These are phyloP conservation scores for Paramarasmius palmivorus DNA, from an alignment of 1,284 basidiomycete genomes.

Conservation along the genomic window DNA sequence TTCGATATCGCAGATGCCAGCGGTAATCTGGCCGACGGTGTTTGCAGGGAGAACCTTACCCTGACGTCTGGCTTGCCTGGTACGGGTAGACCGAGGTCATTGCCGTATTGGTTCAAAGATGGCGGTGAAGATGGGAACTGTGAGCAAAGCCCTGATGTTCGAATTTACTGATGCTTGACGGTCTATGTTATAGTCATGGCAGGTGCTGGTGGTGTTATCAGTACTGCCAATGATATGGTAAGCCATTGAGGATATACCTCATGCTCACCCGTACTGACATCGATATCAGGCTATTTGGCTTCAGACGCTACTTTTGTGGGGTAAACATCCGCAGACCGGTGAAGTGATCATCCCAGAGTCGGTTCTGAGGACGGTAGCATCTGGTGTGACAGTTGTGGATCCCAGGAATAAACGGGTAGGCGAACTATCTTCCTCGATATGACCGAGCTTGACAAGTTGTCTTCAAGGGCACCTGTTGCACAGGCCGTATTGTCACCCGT, in stretches of 20 bases:
- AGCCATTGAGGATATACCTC: neutral
- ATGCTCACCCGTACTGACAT: neutral
- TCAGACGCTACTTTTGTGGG: constrained; percentile 23
- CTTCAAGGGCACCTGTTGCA: constrained; percentile 1
- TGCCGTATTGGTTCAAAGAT: constrained; percentile 19
- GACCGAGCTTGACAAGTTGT: constrained; percentile 5
- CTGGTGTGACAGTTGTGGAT: constrained; percentile 18
- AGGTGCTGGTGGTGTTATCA: constrained; percentile 28
- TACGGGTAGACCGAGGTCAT: constrained; percentile 18
- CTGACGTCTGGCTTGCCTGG: constrained; percentile 18
- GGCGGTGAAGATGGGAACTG: constrained; percentile 26
- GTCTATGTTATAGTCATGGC: constrained; percentile 12
- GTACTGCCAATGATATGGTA: constrained; percentile 25
- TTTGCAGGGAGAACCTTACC: constrained; percentile 16
- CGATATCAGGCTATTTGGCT: constrained; percentile 26
- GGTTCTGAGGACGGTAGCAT: constrained; percentile 21
- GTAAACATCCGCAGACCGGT: constrained; percentile 21
- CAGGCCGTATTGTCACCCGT: constrained; percentile 20
- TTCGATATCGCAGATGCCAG: constrained; percentile 14
- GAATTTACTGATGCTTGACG: neutral
- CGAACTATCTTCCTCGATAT: neutral
- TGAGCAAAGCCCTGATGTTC: constrained; percentile 6
- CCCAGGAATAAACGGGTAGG: constrained; percentile 14
- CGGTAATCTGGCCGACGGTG: constrained; percentile 18
- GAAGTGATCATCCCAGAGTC: constrained; percentile 20